Percentiles rank a stretch among this genome's conserved stretches.
phyloP scores from a whole-genome alignment of 345 rosid species.

The Citrus sp. region DNA sequence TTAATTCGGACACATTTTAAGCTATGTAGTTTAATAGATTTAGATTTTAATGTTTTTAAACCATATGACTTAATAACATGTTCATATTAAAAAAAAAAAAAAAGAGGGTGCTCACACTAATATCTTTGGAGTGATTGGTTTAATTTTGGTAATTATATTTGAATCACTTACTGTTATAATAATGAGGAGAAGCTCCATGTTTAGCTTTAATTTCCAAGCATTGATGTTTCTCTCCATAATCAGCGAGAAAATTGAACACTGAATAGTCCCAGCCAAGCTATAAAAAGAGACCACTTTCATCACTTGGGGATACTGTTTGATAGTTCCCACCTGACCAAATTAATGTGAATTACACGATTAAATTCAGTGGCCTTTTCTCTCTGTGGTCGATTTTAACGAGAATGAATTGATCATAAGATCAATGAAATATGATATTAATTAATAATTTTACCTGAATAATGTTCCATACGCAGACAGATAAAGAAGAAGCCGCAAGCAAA shows the following conservation, averaged over 20 bases:
- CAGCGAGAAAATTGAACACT: slow-evolving; percentile 49
- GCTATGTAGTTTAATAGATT: too few species aligned
- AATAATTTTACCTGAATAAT: slow-evolving; percentile 48
- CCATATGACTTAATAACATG: too few species aligned
- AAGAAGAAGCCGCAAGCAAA: slow-evolving; percentile 62
- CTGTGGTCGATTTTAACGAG: too few species aligned
- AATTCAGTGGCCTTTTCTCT: too few species aligned
- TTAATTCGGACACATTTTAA: too few species aligned
- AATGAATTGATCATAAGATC: too few species aligned
- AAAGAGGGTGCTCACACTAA: too few species aligned
- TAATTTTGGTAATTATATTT: background rate
- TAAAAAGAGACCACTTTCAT: slow-evolving; percentile 68
- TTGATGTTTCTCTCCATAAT: slow-evolving; percentile 54
- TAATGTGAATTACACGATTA: background rate
- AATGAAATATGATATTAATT: too few species aligned
- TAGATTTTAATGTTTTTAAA: too few species aligned
- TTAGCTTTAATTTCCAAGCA: slow-evolving; percentile 64
- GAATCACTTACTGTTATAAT: slow-evolving; percentile 45
- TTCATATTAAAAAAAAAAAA: too few species aligned
- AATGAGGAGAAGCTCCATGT: slow-evolving; percentile 58
- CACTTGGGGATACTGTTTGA: slow-evolving; percentile 54
- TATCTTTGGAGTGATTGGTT: too few species aligned
- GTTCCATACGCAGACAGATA: slow-evolving; percentile 61
- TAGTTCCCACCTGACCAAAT: slow-evolving; percentile 46
- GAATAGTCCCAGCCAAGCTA: slow-evolving; percentile 68